A percentile compares a stretch with the other conserved stretches of the same genome.
Evolutionary conservation across 257 asterid genomes (phyloP).

Genomic region (Handroanthus guayacan): DNA sequence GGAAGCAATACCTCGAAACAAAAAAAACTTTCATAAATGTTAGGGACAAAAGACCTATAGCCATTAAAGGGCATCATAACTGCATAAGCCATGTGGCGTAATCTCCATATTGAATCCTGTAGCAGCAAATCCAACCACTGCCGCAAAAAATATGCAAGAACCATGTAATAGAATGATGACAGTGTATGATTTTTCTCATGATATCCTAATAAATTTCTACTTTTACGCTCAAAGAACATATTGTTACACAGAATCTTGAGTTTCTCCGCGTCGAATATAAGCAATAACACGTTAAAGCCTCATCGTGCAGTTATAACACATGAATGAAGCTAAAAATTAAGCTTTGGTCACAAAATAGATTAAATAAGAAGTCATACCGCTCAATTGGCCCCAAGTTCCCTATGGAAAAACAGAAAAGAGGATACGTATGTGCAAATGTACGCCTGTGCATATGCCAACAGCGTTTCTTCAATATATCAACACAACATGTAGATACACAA

Average conservation of each 20-base stretch:
- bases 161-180: conserved; percentile 14
- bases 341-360: conserved; percentile 15
- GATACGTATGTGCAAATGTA: not conserved
- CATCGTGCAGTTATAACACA: conserved; percentile 21
- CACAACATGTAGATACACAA: not conserved
- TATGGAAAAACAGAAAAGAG: not conserved
- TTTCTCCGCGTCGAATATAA: conserved; percentile 20
- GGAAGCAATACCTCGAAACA: conserved; percentile 15
- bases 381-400: conserved; percentile 21
- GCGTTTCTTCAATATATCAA: conserved; percentile 17
- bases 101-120: conserved; percentile 6
- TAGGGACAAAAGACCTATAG: not conserved
- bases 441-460: not conserved
- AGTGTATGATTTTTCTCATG: not conserved
- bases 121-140: conserved; percentile 18
- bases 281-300: conserved; percentile 19
- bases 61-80: not conserved
- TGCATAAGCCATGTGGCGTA: not conserved
- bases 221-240: conserved; percentile 22
- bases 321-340: conserved; percentile 28
- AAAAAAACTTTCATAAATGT: not conserved
- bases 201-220: conserved; percentile 6
- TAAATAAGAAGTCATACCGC: conserved; percentile 2
- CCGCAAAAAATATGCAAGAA: not conserved
- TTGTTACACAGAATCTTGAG: not conserved